A percentile compares a stretch with the other conserved stretches of the same genome.
These are phyloP conservation scores for Gastrolobium bilobum DNA, from an alignment of 306 rosid genomes.

Conservation along the genomic window DNA sequence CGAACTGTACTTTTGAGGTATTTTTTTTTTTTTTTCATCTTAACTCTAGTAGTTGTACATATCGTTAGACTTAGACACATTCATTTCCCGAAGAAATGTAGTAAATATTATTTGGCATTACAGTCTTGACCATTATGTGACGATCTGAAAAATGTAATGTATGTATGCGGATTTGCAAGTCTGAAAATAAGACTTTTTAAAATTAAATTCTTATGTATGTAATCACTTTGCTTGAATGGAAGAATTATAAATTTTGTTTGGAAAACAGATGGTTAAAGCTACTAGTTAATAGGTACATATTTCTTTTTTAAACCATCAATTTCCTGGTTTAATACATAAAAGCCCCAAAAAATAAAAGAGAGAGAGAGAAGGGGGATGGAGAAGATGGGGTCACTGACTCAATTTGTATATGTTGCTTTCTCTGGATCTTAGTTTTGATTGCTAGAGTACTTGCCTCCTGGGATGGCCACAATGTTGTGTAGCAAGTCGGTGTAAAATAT, in stretches of 20 bases:
- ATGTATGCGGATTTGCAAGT: conserved; percentile 1
- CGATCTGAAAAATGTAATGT: background rate
- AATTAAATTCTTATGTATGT: conserved; percentile 1
- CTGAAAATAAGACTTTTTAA: background rate
- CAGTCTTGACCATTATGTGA: background rate
- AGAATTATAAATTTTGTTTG: background rate
- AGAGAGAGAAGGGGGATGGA: background rate
- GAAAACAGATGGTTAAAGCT: background rate
- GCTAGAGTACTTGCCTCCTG: background rate
- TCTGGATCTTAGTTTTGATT: conserved; percentile 9
- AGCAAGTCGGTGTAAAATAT: background rate
- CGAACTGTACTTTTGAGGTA: conserved; percentile 96
- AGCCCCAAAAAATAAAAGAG: too few relatives aligned
- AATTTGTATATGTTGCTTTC: background rate
- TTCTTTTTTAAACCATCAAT: background rate
- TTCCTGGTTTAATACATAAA: background rate
- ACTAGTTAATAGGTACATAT: background rate
- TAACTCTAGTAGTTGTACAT: background rate
- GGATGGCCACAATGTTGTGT: background rate
- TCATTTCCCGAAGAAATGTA: conserved; percentile 31
- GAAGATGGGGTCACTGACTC: background rate
- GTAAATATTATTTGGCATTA: background rate
- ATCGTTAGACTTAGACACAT: background rate
- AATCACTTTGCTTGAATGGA: background rate
- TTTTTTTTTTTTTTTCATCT: conserved; percentile 23